These are phyloP conservation scores for Rhizodiscina lignyota DNA, from an alignment of 495 filamentous ascomycete genomes.

Conservation along the genomic window DNA sequence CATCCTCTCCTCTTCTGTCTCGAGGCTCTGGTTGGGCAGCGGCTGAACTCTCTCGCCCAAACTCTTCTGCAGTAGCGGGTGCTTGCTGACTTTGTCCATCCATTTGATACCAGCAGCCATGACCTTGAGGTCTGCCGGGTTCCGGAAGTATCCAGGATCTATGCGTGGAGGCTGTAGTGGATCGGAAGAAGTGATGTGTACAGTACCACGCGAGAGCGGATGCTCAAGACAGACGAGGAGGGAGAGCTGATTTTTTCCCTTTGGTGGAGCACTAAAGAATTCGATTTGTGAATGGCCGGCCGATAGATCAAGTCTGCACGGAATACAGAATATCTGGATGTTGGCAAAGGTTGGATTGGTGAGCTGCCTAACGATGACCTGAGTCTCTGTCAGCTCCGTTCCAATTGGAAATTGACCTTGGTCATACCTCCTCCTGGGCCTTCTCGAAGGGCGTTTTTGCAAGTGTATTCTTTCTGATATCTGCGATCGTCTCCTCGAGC, in stretches of 20 bases:
- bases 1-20: not conserved
- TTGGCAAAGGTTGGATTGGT: too few species aligned
- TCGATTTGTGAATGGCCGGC: too few species aligned
- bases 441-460: conserved; percentile 17
- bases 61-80: not conserved
- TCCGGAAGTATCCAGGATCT: conserved; percentile 7
- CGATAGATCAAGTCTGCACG: too few species aligned
- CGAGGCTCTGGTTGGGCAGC: too few species aligned
- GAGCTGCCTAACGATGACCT: too few species aligned
- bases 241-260: too few species aligned
- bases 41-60: too few species aligned
- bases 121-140: conserved; percentile 6
- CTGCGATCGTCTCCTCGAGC: conserved; percentile 11
- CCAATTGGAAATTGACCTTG: too few species aligned
- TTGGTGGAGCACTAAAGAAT: too few species aligned
- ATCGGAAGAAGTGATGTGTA: conserved; percentile 7
- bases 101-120: not conserved
- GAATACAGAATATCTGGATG: too few species aligned
- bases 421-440: conserved; percentile 10
- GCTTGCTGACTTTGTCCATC: not conserved
- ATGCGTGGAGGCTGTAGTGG: conserved; percentile 1
- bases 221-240: conserved; percentile 1
- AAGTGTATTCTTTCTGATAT: conserved; percentile 12
- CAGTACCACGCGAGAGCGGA: conserved; percentile 7
- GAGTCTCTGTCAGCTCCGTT: too few species aligned